Conservation (phyloP, 2,329 filamentous ascomycete genomes). For the Aureobasidium melanogenum region DNA sequence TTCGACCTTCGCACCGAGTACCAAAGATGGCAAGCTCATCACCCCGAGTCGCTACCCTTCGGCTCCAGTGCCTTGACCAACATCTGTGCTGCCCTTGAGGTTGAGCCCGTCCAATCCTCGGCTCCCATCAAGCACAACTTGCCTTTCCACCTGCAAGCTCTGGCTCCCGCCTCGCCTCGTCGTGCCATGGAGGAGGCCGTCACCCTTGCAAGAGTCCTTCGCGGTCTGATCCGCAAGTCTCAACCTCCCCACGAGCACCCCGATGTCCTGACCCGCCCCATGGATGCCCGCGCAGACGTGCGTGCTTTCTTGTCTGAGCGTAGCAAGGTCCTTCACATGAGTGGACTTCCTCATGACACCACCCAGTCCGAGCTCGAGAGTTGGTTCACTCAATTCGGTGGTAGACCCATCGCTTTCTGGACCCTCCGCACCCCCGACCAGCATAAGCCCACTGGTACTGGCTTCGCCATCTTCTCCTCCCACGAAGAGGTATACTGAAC, state of each 20-base stretch:
- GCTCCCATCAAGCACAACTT: constrained; percentile 98
- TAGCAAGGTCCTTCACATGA: constrained; percentile 97
- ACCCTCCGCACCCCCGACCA: constrained; percentile 95
- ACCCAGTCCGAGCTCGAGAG: constrained; percentile 98
- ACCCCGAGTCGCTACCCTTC: constrained; percentile 94
- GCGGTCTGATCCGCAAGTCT: constrained; percentile 90
- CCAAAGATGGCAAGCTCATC: constrained; percentile 96
- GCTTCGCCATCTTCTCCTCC: constrained; percentile 96
- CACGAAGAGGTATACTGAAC: constrained; percentile 79
- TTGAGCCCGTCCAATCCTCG: constrained; percentile 94
- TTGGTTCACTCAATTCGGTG: constrained; percentile 99
- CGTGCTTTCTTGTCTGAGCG: constrained; percentile 91
- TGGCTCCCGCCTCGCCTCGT: constrained; percentile 89
- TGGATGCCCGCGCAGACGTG: constrained; percentile 95
- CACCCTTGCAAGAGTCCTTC: constrained; percentile 83
- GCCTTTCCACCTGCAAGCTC: constrained; percentile 91
- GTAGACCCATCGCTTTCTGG: constrained; percentile 97
- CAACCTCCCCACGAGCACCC: constrained; percentile 88
- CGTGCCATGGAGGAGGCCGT: constrained; percentile 97
- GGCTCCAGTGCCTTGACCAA: constrained; percentile 92
- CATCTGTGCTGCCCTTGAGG: constrained; percentile 95
- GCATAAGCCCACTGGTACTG: constrained; percentile 97
- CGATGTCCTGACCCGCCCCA: constrained; percentile 86
- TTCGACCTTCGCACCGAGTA: constrained; percentile 97
- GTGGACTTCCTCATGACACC: constrained; percentile 91